Evolutionary conservation across 1,139 yeast genomes (phyloP), one percentile per base, ranked within the genome.

Genomic region (Taphrina betulina): DNA sequence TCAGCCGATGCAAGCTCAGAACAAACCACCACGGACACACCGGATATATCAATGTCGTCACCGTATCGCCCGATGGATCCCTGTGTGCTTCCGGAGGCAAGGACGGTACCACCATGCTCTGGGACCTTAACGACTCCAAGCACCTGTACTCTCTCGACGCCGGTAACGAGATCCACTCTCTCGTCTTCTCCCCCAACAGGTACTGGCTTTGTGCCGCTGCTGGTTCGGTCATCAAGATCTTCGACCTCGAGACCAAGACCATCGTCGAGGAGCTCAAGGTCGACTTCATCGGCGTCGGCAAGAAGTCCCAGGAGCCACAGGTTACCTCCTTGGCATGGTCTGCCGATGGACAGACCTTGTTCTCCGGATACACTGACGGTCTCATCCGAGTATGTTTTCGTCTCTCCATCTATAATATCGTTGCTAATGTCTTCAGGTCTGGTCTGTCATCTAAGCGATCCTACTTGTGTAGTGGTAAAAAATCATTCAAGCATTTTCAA

Each of bases 141-240:
- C 85, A 92, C 72, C 81, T 90, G 73, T 92, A 89, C 95, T 85
- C 96, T 72, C 84, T 92, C 76, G 80, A 81, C 71, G 94, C 96
- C 69, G 88, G 94, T 75, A 94, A 92, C 73, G 98, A 92, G 82
- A 92, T 94, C 70, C 88, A 87, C 78, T 94, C 96, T 74, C 84
- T 92, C 75, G 95, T 96, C 71, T 94, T 92, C 95, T 90, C 98
- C 75, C 98, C 99, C 79, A 87, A 88, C 95, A 90, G 98, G 85
- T 94, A 88, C 94, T 92, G 98, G 98, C 87, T 94, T 77, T 94
- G 96, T 75, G 98, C 97, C 79, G 98, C 98, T 73, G 92, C 99
- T 71, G 80, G 96, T 67, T 79, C 96, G 68, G 94, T 96, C 73
- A 88, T 94, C 81, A 90, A 89, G 89, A 85, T 94, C 82, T 92